These are phyloP conservation scores for Microascus cirrosus DNA, from an alignment of 2,329 filamentous ascomycete genomes.

Conservation along the genomic window DNA sequence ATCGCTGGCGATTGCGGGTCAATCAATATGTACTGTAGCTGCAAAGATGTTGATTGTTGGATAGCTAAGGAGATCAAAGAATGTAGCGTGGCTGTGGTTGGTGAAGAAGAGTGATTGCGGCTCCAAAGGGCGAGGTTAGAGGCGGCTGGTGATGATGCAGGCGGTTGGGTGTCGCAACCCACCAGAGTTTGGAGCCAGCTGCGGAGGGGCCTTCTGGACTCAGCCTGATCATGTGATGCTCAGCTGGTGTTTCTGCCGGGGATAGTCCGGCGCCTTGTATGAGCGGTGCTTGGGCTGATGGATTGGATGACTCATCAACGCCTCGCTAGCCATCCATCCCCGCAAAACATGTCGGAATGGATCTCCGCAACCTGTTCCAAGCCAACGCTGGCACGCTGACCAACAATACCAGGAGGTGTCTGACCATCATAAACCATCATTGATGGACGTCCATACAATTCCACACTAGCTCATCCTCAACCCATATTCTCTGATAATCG, in stretches of 20 bases:
- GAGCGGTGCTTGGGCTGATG: neutral
- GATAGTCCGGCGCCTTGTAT: neutral
- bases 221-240: slow-evolving; percentile 5
- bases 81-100: neutral
- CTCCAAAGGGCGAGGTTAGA: neutral
- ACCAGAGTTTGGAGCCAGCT: neutral
- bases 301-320: no score
- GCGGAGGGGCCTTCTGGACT: neutral
- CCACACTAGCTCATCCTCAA: no score
- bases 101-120: neutral
- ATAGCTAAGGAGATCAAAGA: slow-evolving; percentile 1
- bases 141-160: slow-evolving; percentile 2
- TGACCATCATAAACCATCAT: no score
- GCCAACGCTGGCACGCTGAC: no score
- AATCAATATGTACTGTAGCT: slow-evolving; percentile 3
- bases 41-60: slow-evolving; percentile 1
- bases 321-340: no score
- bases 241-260: neutral
- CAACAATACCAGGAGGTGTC: no score
- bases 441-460: no score
- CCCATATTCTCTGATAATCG: no score
- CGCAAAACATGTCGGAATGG: no score
- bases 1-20: neutral
- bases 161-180: neutral
- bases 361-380: no score